phyloP scores from a whole-genome alignment of 2,329 filamentous ascomycete species.

The Sporothrix globosa region DNA sequence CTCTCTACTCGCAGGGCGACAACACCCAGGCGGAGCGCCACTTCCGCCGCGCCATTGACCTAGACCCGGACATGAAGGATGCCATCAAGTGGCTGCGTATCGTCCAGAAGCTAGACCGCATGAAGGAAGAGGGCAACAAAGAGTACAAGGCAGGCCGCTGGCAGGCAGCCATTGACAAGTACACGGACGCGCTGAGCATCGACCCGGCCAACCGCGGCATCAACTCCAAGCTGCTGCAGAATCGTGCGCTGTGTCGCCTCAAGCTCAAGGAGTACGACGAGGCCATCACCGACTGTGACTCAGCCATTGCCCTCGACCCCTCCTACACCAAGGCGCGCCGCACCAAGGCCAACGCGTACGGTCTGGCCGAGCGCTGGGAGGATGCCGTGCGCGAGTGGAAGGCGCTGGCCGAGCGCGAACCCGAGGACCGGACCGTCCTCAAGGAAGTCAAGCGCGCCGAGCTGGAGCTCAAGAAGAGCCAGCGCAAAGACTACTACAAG shows the following conservation, averaged over 20 bases:
- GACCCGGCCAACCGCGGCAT: slow-evolving; percentile 88
- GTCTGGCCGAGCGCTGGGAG: slow-evolving; percentile 86
- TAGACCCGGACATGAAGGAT: slow-evolving; percentile 88
- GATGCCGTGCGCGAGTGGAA: slow-evolving; percentile 89
- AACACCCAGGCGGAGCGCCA: slow-evolving; percentile 93
- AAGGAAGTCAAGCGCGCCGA: slow-evolving; percentile 90
- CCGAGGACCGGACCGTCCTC: slow-evolving; percentile 75
- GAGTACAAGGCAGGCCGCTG: slow-evolving; percentile 86
- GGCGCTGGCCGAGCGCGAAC: slow-evolving; percentile 78
- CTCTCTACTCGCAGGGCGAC: slow-evolving; percentile 88
- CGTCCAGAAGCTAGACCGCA: slow-evolving; percentile 88
- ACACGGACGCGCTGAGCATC: slow-evolving; percentile 78
- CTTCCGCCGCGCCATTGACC: slow-evolving; percentile 84
- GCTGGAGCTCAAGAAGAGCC: slow-evolving; percentile 94
- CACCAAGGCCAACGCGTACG: slow-evolving; percentile 88
- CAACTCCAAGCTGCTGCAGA: slow-evolving; percentile 93
- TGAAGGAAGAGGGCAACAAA: slow-evolving; percentile 90
- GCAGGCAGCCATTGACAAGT: slow-evolving; percentile 80
- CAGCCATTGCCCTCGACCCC: slow-evolving; percentile 79
- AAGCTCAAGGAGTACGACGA: slow-evolving; percentile 81
- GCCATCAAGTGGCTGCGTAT: slow-evolving; percentile 86
- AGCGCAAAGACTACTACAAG: slow-evolving; percentile 98
- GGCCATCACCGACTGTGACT: slow-evolving; percentile 84
- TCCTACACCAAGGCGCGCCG: slow-evolving; percentile 88
- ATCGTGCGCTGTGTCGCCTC: slow-evolving; percentile 82